phyloP scores from a whole-genome alignment of 2,329 filamentous ascomycete species.

The Colletotrichum sp. region DNA sequence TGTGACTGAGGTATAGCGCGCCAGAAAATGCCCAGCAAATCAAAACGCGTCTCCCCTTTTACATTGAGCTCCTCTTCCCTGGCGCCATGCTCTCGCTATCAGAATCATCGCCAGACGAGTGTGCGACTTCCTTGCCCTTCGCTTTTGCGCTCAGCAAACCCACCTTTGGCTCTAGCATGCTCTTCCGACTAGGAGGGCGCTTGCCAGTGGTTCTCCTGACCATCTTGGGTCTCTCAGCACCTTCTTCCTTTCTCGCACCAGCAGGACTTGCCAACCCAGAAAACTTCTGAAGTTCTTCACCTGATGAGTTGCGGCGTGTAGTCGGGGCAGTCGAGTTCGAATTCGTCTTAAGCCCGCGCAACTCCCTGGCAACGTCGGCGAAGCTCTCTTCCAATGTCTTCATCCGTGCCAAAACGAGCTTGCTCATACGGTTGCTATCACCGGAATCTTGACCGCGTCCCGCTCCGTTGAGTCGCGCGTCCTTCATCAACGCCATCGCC shows the following conservation, averaged over 20 bases:
- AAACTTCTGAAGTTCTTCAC: conserved; percentile 39
- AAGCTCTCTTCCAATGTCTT: conserved; percentile 93
- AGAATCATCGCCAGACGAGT: conserved; percentile 33
- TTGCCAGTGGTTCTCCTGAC: conserved; percentile 31
- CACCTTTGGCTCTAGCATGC: conserved; percentile 45
- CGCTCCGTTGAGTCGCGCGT: conserved; percentile 54
- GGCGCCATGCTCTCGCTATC: conserved; percentile 28
- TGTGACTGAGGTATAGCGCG: conserved; percentile 21
- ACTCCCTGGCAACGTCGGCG: conserved; percentile 82
- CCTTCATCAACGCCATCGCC: conserved; percentile 70
- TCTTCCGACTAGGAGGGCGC: conserved; percentile 44
- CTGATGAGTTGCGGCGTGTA: conserved; percentile 58
- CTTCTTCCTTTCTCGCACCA: conserved; percentile 35
- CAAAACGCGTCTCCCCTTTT: conserved; percentile 14
- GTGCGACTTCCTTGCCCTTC: conserved; percentile 53
- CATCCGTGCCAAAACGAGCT: conserved; percentile 87
- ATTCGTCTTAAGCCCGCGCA: conserved; percentile 65
- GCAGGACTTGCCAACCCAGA: conserved; percentile 33
- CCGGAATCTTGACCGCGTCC: conserved; percentile 38
- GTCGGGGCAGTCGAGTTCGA: conserved; percentile 49
- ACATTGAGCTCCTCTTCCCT: conserved; percentile 49
- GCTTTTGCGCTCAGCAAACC: conserved; percentile 41
- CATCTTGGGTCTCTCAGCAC: conserved; percentile 28
- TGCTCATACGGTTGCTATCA: conserved; percentile 73
- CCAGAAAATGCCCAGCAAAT: conserved; percentile 18